Evolutionary conservation across 441 rosid species (phyloP), one percentile per base, ranked within the genome.

Genomic region (Arabidopsis lyrata): DNA sequence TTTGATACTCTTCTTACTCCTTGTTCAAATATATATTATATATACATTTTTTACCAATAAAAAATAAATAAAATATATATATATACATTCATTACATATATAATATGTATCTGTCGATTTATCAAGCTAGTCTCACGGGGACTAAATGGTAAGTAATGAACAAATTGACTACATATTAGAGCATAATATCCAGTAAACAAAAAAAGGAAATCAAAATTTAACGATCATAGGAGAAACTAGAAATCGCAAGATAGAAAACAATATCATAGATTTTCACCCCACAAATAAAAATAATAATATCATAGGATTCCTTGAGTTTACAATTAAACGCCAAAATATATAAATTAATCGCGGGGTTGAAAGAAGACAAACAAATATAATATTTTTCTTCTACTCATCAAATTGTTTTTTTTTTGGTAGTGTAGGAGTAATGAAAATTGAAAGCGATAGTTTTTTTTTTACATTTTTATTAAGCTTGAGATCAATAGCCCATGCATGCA

Each of bases 241-340:
- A 74, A 66, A 55, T 65, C 57, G 36, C 27, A 57, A 27, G 35
- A 14, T 15, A 15, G 9, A 13, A 29, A 47, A 14, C 13, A 72
- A 36, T 48, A 36, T 36, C 59, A 73, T 73, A 56, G 77, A 24
- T 24, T 24, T 24, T 24, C 2, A 24, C 4, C 27, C 27, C 27
- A 0, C 2, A 24, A 24, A 24, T 24, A 0, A 24, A 24, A 24
- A 24, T 24, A 24, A 24, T 24, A 24, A 24, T 24, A 24, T 24
- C 27, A 73, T 73, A 56, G 77, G 77, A 73, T 73, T 65, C 77
- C 59, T 47, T 63, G 35, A 63, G 8, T 41, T 45, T 44, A 11
- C 13, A 65, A n/a, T n/a, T n/a, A n/a, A 65, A 56, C 34, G 66
- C 72, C 77, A 73, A 73, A 63, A 57, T n/a, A n/a, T n/a, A n/a